Percentiles rank a stretch among this genome's conserved stretches.
Conservation (phyloP, 2,329 filamentous ascomycete species). For the Coniochaeta sp. region DNA sequence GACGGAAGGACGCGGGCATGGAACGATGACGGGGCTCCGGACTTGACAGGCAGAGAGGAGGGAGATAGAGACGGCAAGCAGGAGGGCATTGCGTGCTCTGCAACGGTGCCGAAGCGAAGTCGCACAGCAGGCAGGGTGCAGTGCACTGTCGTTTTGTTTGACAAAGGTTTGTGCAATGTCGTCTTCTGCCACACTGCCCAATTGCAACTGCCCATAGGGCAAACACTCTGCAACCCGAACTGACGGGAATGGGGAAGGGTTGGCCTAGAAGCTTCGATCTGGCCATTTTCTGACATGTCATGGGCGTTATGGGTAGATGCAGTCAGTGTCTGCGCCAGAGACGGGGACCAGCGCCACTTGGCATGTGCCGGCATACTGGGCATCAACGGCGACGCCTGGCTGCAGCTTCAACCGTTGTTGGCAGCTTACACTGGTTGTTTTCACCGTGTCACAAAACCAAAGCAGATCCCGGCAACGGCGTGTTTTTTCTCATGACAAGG, state of each 20-base stretch:
- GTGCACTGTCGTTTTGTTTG: conserved; percentile 1
- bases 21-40: background rate
- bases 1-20: too few species aligned
- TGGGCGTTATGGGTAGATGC: background rate
- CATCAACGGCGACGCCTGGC: background rate
- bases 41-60: background rate
- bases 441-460: background rate
- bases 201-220: too few species aligned
- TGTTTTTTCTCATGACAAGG: background rate
- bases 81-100: background rate
- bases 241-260: background rate
- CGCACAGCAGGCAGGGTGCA: background rate
- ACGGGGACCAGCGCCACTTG: background rate
- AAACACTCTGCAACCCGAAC: background rate
- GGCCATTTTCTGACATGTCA: too few species aligned
- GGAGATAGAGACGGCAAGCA: background rate
- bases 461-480: background rate
- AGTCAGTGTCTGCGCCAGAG: background rate
- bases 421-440: background rate
- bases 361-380: background rate
- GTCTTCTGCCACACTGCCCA: background rate
- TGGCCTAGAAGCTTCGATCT: background rate
- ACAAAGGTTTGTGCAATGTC: background rate
- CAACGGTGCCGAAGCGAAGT: background rate
- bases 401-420: background rate